These are phyloP conservation scores for Cutaneotrichosporon sp. DNA, from an alignment of 1,284 basidiomycete genomes.

Conservation along the genomic window DNA sequence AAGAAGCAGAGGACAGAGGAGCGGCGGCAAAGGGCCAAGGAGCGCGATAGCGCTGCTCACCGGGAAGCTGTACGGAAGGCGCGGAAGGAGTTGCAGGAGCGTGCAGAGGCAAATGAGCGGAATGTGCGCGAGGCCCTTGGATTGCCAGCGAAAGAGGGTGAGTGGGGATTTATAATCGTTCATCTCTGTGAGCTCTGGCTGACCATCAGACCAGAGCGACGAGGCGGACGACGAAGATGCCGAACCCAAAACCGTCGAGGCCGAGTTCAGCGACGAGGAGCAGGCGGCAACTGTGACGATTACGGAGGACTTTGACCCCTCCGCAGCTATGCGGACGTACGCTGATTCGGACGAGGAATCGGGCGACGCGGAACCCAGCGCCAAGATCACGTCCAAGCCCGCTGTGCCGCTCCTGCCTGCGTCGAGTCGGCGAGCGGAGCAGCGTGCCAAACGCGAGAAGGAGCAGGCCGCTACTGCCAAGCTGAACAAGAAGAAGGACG, in stretches of 20 bases:
- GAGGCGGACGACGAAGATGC: conserved; percentile 14
- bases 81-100: conserved; percentile 38
- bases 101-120: conserved; percentile 43
- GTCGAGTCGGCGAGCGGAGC: conserved; percentile 35
- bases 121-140: conserved; percentile 44
- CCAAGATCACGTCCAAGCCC: conserved; percentile 10
- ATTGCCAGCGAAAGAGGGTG: conserved; percentile 27
- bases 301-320: conserved; percentile 46
- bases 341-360: conserved; percentile 9
- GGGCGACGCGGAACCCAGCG: conserved; percentile 1
- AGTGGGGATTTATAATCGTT: no score
- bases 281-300: conserved; percentile 48
- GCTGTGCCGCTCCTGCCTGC: conserved; percentile 36
- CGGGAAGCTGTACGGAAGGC: conserved; percentile 43
- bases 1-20: conserved; percentile 50
- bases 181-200: conserved; percentile 1
- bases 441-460: conserved; percentile 16
- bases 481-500: conserved; percentile 16
- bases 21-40: conserved; percentile 40
- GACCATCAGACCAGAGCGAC: conserved; percentile 3
- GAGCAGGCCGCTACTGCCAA: conserved; percentile 12
- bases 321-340: not conserved
- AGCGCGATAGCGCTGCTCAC: conserved; percentile 45
- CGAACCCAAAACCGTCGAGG: conserved; percentile 25
- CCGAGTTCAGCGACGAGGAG: conserved; percentile 46